phyloP scores from a whole-genome alignment of 345 rosid species.

The Lagerstroemia speciosa region DNA sequence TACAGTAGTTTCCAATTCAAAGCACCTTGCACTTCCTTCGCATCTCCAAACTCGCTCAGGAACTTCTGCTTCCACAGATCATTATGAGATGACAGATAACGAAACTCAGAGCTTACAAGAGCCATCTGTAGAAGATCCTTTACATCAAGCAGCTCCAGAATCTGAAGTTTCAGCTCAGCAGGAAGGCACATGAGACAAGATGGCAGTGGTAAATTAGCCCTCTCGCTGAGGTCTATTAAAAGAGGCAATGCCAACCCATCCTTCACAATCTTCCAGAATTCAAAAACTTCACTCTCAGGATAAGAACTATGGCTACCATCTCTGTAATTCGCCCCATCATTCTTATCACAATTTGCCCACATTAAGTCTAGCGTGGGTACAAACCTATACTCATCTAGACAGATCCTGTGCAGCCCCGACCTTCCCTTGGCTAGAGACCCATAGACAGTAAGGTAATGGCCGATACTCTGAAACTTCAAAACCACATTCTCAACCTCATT shows the following conservation, averaged over 20 bases:
- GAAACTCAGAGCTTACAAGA: constrained; percentile 39
- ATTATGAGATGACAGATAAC: constrained; percentile 34
- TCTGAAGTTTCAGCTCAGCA: constrained; percentile 51
- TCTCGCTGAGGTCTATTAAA: constrained; percentile 48
- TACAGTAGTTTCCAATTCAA: constrained; percentile 39
- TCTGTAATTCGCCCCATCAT: constrained; percentile 10
- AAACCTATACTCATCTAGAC: constrained; percentile 36
- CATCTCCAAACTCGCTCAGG: constrained; percentile 30
- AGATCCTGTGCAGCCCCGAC: constrained; percentile 23
- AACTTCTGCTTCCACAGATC: constrained; percentile 55
- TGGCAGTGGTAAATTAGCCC: constrained; percentile 39
- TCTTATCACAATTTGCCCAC: constrained; percentile 17
- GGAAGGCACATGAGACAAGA: constrained; percentile 57
- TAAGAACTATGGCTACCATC: constrained; percentile 4
- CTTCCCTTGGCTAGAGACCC: constrained; percentile 34
- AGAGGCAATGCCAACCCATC: constrained; percentile 58
- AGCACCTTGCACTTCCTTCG: neutral
- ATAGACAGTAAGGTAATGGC: constrained; percentile 42
- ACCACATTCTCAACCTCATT: constrained; percentile 23
- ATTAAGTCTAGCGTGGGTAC: constrained; percentile 29
- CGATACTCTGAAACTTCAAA: constrained; percentile 39
- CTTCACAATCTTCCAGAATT: constrained; percentile 69
- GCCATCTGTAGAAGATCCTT: constrained; percentile 39
- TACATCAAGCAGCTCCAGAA: constrained; percentile 52
- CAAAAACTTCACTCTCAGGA: constrained; percentile 31